phyloP scores from a whole-genome alignment of 352 stramenopile species.

The Blastocystis sp. region DNA sequence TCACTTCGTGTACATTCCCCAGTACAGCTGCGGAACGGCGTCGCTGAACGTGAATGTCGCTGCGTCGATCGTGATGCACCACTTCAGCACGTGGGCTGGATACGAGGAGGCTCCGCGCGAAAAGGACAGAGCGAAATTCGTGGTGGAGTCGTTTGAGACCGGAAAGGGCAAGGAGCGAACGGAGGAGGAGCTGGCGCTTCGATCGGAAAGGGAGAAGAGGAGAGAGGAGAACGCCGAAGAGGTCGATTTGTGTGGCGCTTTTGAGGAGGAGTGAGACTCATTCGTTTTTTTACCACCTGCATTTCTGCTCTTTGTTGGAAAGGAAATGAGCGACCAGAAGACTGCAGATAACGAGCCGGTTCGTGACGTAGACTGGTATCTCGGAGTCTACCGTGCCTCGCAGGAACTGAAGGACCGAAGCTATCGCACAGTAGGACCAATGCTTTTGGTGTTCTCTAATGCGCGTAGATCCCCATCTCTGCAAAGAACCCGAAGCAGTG shows the following conservation, averaged over 20 bases:
- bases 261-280: slow-evolving; percentile 41
- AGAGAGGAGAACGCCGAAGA: slow-evolving; percentile 30
- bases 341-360: background rate
- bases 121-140: slow-evolving; percentile 70
- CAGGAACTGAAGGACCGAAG: background rate
- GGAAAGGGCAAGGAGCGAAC: slow-evolving; percentile 29
- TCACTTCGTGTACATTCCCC: slow-evolving; percentile 87
- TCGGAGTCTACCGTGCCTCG: slow-evolving; percentile 8
- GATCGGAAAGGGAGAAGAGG: slow-evolving; percentile 9
- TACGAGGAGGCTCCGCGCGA: slow-evolving; percentile 71
- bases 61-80: slow-evolving; percentile 87
- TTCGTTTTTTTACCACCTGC: background rate
- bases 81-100: slow-evolving; percentile 76
- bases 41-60: slow-evolving; percentile 92
- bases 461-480: slow-evolving; percentile 22
- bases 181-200: slow-evolving; percentile 35
- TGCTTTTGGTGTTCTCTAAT: background rate
- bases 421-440: slow-evolving; percentile 8
- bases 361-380: slow-evolving; percentile 39
- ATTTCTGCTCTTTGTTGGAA: slow-evolving; percentile 7
- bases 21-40: slow-evolving; percentile 88
- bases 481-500: slow-evolving; percentile 39
- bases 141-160: slow-evolving; percentile 48
- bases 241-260: slow-evolving; percentile 34
- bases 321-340: slow-evolving; percentile 38